Evolutionary conservation across 1,284 basidiomycete genomes (phyloP).

Genomic region (Tylopilus orsonianus): DNA sequence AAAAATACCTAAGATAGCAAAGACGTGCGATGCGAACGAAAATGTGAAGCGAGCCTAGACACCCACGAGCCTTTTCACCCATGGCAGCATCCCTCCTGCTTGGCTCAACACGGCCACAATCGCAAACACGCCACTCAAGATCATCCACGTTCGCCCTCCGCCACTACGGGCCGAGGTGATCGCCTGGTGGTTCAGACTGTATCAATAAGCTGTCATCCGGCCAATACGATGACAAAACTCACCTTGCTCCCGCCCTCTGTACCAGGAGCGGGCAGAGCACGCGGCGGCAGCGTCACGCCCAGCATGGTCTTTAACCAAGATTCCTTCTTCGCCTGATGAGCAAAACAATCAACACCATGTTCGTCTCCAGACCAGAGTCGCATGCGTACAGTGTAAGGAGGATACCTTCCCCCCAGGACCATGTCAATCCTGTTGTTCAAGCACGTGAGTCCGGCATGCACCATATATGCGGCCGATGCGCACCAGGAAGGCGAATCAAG

Average conservation of each 20-base stretch:
- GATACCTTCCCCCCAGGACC: conserved; percentile 57
- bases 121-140: conserved; percentile 11
- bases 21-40: not conserved
- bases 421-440: conserved; percentile 49
- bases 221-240: not conserved
- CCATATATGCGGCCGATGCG: conserved; percentile 5
- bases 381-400: no score
- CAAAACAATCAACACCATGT: not conserved
- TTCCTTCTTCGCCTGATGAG: conserved; percentile 27
- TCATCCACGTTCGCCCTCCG: conserved; percentile 1
- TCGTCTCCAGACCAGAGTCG: not conserved
- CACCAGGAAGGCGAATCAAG: conserved; percentile 66
- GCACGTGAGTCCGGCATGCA: not conserved
- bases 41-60: conserved; percentile 4
- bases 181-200: conserved; percentile 10
- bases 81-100: not conserved
- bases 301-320: conserved; percentile 16
- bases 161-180: not conserved
- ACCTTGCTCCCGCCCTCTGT: conserved; percentile 20
- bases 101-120: conserved; percentile 5
- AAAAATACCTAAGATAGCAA: not conserved
- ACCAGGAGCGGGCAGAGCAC: conserved; percentile 12
- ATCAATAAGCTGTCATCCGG: conserved; percentile 13
- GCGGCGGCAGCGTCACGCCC: conserved; percentile 25
- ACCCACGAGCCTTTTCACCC: conserved; percentile 4